Base-by-base conservation (phyloP, 2,329 filamentous ascomycete species). In the Cladobotryum mycophilum region DNA sequence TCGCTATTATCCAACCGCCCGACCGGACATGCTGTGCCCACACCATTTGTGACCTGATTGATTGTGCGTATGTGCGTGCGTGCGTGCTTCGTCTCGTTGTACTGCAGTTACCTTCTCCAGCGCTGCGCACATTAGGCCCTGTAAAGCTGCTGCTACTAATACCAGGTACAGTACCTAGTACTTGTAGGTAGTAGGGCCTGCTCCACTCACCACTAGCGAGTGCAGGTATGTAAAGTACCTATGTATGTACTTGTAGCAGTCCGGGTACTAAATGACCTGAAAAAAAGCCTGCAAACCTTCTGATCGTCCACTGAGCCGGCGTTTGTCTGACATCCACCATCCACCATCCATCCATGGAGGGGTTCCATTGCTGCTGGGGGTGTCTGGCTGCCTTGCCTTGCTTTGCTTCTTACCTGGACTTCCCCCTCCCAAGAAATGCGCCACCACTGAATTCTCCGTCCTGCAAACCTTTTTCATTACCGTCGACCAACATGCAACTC, bases 401-500 rank as follows among this genome's bases (percentile, higher is more conserved):
- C n/a, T n/a, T n/a, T n/a, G n/a, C n/a, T n/a, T n/a, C n/a, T n/a
- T n/a, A n/a, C n/a, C n/a, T n/a, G n/a, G n/a, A n/a, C n/a, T n/a
- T n/a, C n/a, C n/a, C 25, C 25, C 9, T 11, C 25, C 25, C 25
- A 30, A 30, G 6, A 30, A 30, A 30, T 30, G 25, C 25, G 50
- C 47, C 47, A 49, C 41, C 50, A 48, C 25, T 30, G 25, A 30
- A 30, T 30, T 30, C 25, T 52, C 49, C 48, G 50, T 47, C 45
- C 41, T 34, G 17, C n/a, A 47, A 40, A 30, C 25, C 25, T 30
- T 54, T 53, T 50, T 57, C 44, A 43, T 50, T 55, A 49, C 41
- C 47, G 49, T 47, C 48, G 52, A 30, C 25, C 25, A 30, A 30
- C 25, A 30, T 30, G 25, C 25, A 30, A 30, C 25, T 30, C 25